Percentiles rank a stretch among this genome's conserved stretches.
These are phyloP conservation scores for Fusarium tricinctum DNA, from an alignment of 2,329 filamentous ascomycete species.

Conservation along the genomic window DNA sequence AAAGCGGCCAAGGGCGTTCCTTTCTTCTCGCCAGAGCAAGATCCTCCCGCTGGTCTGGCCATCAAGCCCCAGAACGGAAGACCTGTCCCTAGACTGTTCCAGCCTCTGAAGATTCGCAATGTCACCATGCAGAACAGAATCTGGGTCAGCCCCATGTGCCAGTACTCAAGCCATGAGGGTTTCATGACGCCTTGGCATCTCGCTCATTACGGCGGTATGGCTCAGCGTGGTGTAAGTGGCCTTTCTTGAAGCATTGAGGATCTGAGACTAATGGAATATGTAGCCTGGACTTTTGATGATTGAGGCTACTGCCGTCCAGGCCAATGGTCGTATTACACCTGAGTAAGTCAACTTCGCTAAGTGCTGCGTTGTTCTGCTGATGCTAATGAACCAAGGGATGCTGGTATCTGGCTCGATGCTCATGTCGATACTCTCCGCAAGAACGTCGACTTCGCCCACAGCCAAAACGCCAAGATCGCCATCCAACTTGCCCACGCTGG, in stretches of 20 bases:
- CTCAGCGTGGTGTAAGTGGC: constrained; percentile 70
- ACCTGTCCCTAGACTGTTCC: constrained; percentile 66
- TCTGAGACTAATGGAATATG: not conserved
- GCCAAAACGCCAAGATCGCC: constrained; percentile 74
- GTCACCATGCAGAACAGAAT: constrained; percentile 63
- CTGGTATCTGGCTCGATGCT: constrained; percentile 75
- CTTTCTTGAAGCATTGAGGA: constrained; percentile 37
- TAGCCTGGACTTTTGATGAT: constrained; percentile 73
- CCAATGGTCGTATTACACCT: constrained; percentile 80
- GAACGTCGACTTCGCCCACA: constrained; percentile 76
- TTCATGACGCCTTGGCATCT: constrained; percentile 80
- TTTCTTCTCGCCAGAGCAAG: constrained; percentile 64
- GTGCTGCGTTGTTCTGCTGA: not conserved
- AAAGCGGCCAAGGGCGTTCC: constrained; percentile 54
- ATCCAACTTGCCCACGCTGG: constrained; percentile 81
- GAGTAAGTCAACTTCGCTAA: constrained; percentile 52
- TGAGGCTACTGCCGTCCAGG: constrained; percentile 77
- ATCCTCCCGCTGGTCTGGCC: constrained; percentile 61
- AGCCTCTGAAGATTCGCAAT: constrained; percentile 62
- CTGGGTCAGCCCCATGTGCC: constrained; percentile 63
- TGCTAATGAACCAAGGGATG: constrained; percentile 63
- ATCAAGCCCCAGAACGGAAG: constrained; percentile 60
- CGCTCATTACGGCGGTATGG: constrained; percentile 79
- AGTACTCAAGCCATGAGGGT: constrained; percentile 63
- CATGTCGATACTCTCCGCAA: constrained; percentile 73